Conservation (phyloP, 2,329 filamentous ascomycete genomes). For the Colletotrichum endophyticum region DNA sequence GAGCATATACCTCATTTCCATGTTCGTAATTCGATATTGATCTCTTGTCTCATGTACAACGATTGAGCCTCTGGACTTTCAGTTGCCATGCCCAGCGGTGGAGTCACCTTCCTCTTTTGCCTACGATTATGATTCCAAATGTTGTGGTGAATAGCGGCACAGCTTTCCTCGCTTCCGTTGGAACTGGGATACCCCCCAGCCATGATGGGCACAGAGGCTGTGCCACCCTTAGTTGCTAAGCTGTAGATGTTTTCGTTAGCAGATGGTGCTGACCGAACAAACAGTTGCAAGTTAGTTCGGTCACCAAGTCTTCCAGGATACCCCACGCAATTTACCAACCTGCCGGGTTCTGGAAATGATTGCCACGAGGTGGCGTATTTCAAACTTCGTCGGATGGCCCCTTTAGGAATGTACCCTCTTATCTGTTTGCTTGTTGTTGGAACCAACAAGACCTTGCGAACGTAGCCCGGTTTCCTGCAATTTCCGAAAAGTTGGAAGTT, state of each 20-base stretch:
- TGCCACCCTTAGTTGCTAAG: neutral
- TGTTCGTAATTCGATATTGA: neutral
- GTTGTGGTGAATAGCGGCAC: neutral
- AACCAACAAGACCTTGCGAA: neutral
- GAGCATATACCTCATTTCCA: neutral
- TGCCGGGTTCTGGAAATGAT: neutral
- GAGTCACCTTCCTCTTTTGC: neutral
- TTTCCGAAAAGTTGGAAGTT: neutral
- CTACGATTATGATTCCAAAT: rapidly evolving
- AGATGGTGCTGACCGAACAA: neutral
- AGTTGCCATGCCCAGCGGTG: neutral
- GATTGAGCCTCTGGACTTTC: neutral
- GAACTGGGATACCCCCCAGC: neutral
- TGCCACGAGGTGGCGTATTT: neutral
- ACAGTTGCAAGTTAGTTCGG: rapidly evolving
- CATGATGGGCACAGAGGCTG: neutral
- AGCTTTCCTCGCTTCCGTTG: neutral
- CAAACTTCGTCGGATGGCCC: neutral
- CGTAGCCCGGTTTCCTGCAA: neutral
- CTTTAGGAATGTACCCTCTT: neutral
- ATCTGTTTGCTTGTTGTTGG: neutral
- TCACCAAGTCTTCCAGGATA: neutral
- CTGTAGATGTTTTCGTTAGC: neutral
- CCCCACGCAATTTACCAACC: neutral
- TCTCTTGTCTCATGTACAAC: neutral